Base-by-base conservation (phyloP, 2,329 filamentous ascomycete species). In the Aspergillus tanneri region DNA sequence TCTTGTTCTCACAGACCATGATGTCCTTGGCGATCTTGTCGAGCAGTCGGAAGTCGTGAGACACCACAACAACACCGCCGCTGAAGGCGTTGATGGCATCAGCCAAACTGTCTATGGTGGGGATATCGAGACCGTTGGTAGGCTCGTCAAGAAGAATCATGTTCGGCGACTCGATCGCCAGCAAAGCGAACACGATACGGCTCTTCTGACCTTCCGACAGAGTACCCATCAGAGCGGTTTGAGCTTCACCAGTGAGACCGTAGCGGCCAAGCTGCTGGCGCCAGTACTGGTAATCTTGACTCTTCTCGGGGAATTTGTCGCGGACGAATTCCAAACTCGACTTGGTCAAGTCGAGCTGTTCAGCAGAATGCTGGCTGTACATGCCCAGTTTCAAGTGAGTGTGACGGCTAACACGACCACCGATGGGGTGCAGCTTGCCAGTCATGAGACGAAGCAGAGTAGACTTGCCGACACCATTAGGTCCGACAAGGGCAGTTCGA, bases 11-110 rank as follows among this genome's bases (percentile, higher is more conserved):
- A 75, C 95, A 99, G 47, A 99, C 93, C 77, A 99, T 85, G 74
- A 99, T 99, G 73, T 99, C 90, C 82, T 99, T 99, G 63, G 93
- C 93, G 72, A 99, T 97, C 81, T 96, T 96, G 83, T 99, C 93
- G 58, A 99, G 85, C 66, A 99, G 80, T 80, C 92, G 87, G 83
- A 99, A 99, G 74, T 99, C 93, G 87, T 99, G 93, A 64, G 88
- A 95, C 49, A 99, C 93, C 57, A 97, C 92, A 45, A 97, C 89
- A 43, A 97, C 92, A 87, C 95, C 93, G 65, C 93, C 93, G 58
- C 84, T 91, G 73, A 88, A 99, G 51, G 90, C 87, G 68, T 97
- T 95, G 77, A 99, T 99, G 63, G 93, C 93, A 67, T 99, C 92
- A 2, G 93, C 95, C 76, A 99, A 76, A 75, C 87, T 91, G 78